Base-by-base conservation (phyloP, 164 flowering plant species). In the Paratinospora sagittata region DNA sequence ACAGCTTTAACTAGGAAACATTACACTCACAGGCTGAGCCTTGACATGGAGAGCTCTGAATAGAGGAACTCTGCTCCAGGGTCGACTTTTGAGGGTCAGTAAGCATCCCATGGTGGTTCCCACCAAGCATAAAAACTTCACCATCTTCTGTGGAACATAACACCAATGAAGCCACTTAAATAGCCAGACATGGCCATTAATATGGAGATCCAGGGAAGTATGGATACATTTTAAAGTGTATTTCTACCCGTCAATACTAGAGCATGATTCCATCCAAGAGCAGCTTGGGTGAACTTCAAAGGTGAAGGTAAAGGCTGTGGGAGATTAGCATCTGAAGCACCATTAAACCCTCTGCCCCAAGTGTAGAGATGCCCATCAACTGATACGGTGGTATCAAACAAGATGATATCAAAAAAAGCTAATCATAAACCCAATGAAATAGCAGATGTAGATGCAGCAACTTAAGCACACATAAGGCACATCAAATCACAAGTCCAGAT, bases 181-280 rank as follows among this genome's bases (percentile, higher is more conserved):
- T 58, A 43, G 10, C 36, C 66, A 52, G 60, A 2, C 24, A 68
- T 23, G 21, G 60, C 26, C 27, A 2, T 68, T 14, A 67, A 68
- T n/a, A 16, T 64, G 8, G 47, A 6, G 57, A 30, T 33, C 23
- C 61, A 65, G 39, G 43, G 21, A 52, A 70, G 63, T 37, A 2
- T n/a, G 45, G 24, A 60, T 2, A 36, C 14, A 69, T 65, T 70
- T 52, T 27, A 34, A 94, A 63, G 85, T 82, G 85, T 84, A 92
- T 24, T 7, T 19, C 55, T 68, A 89, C 97, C 84, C 72, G 97
- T 85, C 63, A 90, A 78, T 60, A 83, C 3, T 63, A 94, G 73
- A 36, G 88, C 91, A 85, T 94, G 97, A 79, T 88, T 92, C 98
- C 97, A 92, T 71, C 98, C 97, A 66, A 90, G 84, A 75, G 88